Evolutionary conservation across 257 asterid genomes (phyloP).

Genomic region (Solanum tacnaense): DNA sequence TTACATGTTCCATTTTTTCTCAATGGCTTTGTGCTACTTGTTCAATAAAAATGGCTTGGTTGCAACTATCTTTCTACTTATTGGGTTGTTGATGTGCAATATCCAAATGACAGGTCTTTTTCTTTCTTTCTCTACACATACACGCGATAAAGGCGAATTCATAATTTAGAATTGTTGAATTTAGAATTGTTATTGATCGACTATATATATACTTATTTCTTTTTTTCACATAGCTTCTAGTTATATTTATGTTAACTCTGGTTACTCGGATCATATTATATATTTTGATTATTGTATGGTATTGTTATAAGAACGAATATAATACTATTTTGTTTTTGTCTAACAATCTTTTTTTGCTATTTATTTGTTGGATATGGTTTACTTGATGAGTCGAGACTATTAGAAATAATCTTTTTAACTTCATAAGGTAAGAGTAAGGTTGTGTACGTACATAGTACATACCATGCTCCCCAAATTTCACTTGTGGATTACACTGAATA

Average conservation of each 20-base stretch:
- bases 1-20: not conserved
- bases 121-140: not conserved
- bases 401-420: not conserved
- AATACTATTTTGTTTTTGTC: not conserved
- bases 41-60: not conserved
- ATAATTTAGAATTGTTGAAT: not conserved
- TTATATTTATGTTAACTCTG: not conserved
- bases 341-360: not conserved
- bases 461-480: not conserved
- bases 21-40: not conserved
- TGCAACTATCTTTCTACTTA: not conserved
- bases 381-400: not conserved
- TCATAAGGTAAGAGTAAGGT: not conserved
- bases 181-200: not conserved
- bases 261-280: not conserved
- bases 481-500: not conserved
- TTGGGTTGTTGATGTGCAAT: not conserved
- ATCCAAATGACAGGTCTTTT: not conserved
- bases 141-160: not conserved
- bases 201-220: not conserved
- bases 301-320: not conserved
- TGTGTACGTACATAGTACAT: not conserved
- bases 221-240: not conserved
- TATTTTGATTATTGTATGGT: not conserved
- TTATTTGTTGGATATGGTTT: too few species aligned